These are phyloP conservation scores for Thermothielavioides terrestris DNA, from an alignment of 495 filamentous ascomycete species.

Conservation along the genomic window DNA sequence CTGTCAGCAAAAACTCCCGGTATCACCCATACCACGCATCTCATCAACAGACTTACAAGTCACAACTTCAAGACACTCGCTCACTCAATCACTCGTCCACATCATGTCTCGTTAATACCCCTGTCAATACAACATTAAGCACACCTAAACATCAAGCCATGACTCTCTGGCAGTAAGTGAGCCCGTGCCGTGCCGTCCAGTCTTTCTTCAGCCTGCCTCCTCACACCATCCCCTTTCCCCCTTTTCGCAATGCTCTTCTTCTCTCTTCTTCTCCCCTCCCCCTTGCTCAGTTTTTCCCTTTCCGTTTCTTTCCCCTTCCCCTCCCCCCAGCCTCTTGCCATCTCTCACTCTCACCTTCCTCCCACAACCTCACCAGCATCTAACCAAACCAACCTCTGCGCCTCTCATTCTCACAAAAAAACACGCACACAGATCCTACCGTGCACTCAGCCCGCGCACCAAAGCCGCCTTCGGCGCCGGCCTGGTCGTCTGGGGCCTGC, in stretches of 20 bases:
- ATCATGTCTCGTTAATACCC: neutral
- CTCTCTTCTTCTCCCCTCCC: no score
- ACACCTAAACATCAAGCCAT: slow-evolving; percentile 3
- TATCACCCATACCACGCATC: neutral
- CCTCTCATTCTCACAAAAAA: neutral
- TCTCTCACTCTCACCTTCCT: neutral
- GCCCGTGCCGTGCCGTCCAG: neutral
- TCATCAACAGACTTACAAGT: neutral
- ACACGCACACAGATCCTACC: slow-evolving; percentile 31
- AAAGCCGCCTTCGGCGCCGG: slow-evolving; percentile 34
- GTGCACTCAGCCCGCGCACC: slow-evolving; percentile 29
- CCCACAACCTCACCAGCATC: neutral
- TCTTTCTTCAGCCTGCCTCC: neutral
- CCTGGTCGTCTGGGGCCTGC: slow-evolving; percentile 35
- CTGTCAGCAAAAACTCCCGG: neutral
- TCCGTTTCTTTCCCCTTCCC: neutral
- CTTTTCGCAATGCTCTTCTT: no score
- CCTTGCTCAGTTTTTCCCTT: no score
- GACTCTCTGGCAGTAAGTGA: slow-evolving; percentile 20
- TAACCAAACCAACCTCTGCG: neutral
- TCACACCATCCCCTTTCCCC: neutral
- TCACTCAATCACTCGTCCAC: no score
- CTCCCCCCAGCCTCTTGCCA: neutral
- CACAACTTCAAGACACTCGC: no score
- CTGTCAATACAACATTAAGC: neutral